Evolutionary conservation across 768 basidiomycete species (phyloP), one percentile per base, ranked within the genome.

Genomic region (Termitomyces sp.): DNA sequence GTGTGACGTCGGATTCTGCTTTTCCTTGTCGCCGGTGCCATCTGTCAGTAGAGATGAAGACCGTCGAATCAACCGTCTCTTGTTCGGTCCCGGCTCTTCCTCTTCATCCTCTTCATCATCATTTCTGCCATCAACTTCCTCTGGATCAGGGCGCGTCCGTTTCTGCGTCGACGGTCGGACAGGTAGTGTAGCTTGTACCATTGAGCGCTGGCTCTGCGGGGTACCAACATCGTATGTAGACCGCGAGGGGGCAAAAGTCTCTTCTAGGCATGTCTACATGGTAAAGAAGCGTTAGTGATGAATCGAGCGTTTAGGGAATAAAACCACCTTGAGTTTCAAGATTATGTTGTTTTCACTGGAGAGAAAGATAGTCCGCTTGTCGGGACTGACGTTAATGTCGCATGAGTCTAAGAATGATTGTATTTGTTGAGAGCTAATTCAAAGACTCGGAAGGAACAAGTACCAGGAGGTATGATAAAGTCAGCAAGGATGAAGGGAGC

Each of bases 361-460:
- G 12, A 99, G 67, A 53, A 97, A 87, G 40, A 98, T 89, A 0
- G 93, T 95, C n/a, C 96, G 82, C 68, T 98, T 99, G 75, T 98
- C 97, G 0, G 97, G 96, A 61, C 87, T 92, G 60, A 98, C 91
- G 61, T 99, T 99, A 67, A 99, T 86, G 68, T 99, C 97, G 66
- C 85, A 91, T 0, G 84, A 77, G 58, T 86, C 93, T 95, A 62
- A 35, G 33, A 16, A 14, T 30, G 20, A 23, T 35, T 38, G 2
- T 30, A 30, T 30, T 23, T 9, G 28, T 35, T 12, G 13, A 55
- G 13, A 55, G n/a, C n/a, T 1, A 30, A 36, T 50, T 10, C 18
- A 47, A 32, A 28, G 14, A 13, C 61, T 14, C 28, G 7, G 5
- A 41, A n/a, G 26, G 12, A 30, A 14, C 13, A 72, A 85, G 7